A percentile compares a stretch with the other conserved stretches of the same genome.
These are phyloP conservation scores for Lenzites betulinus DNA, from an alignment of 768 basidiomycete species.

Conservation along the genomic window DNA sequence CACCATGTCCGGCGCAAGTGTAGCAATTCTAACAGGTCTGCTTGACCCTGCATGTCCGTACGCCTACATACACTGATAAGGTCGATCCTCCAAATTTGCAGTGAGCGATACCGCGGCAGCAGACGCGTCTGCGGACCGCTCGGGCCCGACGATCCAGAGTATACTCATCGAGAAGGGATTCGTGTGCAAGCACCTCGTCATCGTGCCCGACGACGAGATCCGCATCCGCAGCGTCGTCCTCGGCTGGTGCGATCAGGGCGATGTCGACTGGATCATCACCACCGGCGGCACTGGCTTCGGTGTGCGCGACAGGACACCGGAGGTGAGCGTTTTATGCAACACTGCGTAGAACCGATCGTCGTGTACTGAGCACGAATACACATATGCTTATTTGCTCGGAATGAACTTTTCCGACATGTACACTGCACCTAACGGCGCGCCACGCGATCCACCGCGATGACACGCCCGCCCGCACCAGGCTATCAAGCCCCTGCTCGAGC, in stretches of 20 bases:
- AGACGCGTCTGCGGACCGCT: constrained; percentile 55
- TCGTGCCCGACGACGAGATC: constrained; percentile 69
- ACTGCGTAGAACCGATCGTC: neutral
- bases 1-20: constrained; percentile 25
- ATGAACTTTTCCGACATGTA: neutral
- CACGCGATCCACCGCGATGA: neutral
- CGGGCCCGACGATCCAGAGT: constrained; percentile 62
- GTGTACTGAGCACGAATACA: neutral
- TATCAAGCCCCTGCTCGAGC: constrained; percentile 62
- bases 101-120: constrained; percentile 73
- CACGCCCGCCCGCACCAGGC: constrained; percentile 42
- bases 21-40: constrained; percentile 34
- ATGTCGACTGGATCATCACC: constrained; percentile 76
- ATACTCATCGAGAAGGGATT: constrained; percentile 45
- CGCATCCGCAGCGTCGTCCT: constrained; percentile 52
- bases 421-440: neutral
- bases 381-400: neutral
- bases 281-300: constrained; percentile 92
- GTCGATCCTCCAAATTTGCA: constrained; percentile 26
- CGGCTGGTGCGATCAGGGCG: constrained; percentile 44
- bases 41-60: neutral
- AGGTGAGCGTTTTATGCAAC: constrained; percentile 46
- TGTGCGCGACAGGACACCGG: constrained; percentile 77
- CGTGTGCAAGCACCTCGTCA: constrained; percentile 33
- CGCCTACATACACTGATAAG: neutral